These are phyloP conservation scores for Rhododendron henanense DNA, from an alignment of 148 eudicot genomes.

Conservation along the genomic window DNA sequence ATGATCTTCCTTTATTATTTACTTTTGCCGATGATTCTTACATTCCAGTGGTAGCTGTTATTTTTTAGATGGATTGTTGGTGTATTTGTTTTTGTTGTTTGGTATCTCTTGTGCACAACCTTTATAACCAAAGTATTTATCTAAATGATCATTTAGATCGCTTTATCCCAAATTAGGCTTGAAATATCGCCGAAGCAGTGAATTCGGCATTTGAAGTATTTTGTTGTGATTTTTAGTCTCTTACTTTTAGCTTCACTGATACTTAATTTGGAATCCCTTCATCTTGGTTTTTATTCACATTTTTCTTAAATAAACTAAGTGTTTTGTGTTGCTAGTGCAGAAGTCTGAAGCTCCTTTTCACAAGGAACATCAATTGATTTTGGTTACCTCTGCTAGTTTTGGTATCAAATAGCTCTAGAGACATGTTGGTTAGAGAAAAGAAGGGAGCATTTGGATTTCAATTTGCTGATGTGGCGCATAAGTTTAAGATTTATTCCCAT, in stretches of 20 bases:
- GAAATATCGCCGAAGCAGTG: not conserved
- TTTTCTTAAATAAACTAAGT: not conserved
- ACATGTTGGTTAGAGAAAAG: not conserved
- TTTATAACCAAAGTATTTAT: not conserved
- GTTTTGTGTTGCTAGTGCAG: not conserved
- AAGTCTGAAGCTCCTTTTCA: not conserved
- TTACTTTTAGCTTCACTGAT: not conserved
- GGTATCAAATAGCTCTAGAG: not conserved
- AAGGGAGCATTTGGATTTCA: not conserved
- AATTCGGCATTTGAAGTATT: not conserved
- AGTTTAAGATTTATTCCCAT: not conserved
- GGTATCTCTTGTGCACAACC: not conserved
- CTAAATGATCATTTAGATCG: not conserved
- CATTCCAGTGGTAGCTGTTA: not conserved
- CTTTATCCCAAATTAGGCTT: not conserved
- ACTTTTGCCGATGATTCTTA: not conserved
- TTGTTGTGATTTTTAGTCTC: not conserved
- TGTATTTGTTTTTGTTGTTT: not conserved
- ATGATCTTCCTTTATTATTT: constrained; percentile 8
- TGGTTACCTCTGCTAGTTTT: not conserved
- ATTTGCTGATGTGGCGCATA: not conserved
- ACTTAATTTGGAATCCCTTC: not conserved
- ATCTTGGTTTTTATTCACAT: not conserved
- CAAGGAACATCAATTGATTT: constrained; percentile 1
- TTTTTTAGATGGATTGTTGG: not conserved